Conservation (phyloP, 2,329 filamentous ascomycete genomes). For the Whalleya microplaca region DNA sequence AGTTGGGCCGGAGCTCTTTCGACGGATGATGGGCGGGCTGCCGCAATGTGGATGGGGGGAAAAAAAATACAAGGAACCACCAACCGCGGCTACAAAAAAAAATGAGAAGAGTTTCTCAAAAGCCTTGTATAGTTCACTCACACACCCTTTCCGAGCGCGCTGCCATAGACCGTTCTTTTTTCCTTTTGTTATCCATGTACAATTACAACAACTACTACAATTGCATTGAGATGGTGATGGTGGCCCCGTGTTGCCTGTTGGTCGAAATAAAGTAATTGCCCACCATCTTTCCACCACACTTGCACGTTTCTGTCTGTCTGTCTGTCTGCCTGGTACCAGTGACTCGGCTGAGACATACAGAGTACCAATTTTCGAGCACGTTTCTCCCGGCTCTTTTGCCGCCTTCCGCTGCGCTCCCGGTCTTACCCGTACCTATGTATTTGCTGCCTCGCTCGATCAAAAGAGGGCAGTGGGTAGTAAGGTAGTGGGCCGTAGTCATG, state of each 20-base stretch:
- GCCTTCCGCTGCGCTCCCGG: not conserved
- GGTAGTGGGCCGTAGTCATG: not conserved
- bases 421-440: not conserved
- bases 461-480: not conserved
- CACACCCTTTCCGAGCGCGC: constrained; percentile 28
- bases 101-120: constrained; percentile 22
- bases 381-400: not conserved
- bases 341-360: not conserved
- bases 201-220: constrained; percentile 33
- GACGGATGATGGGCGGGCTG: constrained; percentile 1
- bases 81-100: constrained; percentile 6
- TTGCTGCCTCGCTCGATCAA: not conserved
- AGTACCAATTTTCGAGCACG: not conserved
- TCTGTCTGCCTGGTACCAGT: not conserved
- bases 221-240: constrained; percentile 25
- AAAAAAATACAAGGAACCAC: constrained; percentile 15
- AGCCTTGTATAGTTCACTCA: constrained; percentile 33
- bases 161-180: constrained; percentile 33
- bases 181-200: constrained; percentile 36
- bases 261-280: constrained; percentile 25
- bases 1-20: constrained; percentile 6
- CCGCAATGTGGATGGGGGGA: constrained; percentile 5
- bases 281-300: constrained; percentile 11
- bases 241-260: constrained; percentile 8
- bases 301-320: not conserved